These are phyloP conservation scores for Diaporthe sp. DNA, from an alignment of 2,329 filamentous ascomycete species.

Conservation along the genomic window DNA sequence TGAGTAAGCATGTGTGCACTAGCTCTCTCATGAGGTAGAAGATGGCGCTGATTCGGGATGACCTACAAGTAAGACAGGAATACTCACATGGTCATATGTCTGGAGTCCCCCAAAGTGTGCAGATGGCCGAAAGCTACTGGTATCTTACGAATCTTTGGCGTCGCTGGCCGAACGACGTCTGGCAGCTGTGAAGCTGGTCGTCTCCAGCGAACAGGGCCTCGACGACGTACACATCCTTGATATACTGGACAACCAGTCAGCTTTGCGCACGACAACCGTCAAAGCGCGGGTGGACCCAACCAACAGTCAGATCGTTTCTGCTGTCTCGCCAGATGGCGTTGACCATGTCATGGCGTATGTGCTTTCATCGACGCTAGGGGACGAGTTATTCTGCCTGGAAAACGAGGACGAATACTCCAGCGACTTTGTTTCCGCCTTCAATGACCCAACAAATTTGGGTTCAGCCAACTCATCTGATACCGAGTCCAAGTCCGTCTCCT, in stretches of 20 bases:
- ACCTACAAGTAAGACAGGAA: slow-evolving; percentile 33
- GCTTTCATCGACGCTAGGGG: slow-evolving; percentile 25
- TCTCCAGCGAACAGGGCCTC: slow-evolving; percentile 37
- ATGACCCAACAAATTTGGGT: background rate
- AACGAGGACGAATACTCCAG: slow-evolving; percentile 24
- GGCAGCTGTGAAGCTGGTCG: slow-evolving; percentile 35
- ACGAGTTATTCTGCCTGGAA: slow-evolving; percentile 3
- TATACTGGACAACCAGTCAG: slow-evolving; percentile 32
- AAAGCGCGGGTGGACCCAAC: background rate
- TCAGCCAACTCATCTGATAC: slow-evolving; percentile 11
- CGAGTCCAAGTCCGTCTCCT: background rate
- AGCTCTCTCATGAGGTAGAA: background rate
- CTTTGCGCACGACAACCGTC: slow-evolving; percentile 35
- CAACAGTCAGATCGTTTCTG: slow-evolving; percentile 8
- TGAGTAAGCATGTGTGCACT: slow-evolving; percentile 6
- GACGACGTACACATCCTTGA: slow-evolving; percentile 36
- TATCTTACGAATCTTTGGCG: slow-evolving; percentile 36
- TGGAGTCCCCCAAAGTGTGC: slow-evolving; percentile 35
- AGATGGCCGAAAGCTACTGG: background rate
- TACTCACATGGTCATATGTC: slow-evolving; percentile 39
- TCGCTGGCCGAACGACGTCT: slow-evolving; percentile 32
- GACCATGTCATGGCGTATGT: slow-evolving; percentile 29
- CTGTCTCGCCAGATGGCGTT: slow-evolving; percentile 32
- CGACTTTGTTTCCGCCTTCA: slow-evolving; percentile 16
- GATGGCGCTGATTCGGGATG: slow-evolving; percentile 12